Percentiles rank a stretch among this genome's conserved stretches.
These are phyloP conservation scores for Neocucurbitaria cava DNA, from an alignment of 2,329 filamentous ascomycete species.

Conservation along the genomic window DNA sequence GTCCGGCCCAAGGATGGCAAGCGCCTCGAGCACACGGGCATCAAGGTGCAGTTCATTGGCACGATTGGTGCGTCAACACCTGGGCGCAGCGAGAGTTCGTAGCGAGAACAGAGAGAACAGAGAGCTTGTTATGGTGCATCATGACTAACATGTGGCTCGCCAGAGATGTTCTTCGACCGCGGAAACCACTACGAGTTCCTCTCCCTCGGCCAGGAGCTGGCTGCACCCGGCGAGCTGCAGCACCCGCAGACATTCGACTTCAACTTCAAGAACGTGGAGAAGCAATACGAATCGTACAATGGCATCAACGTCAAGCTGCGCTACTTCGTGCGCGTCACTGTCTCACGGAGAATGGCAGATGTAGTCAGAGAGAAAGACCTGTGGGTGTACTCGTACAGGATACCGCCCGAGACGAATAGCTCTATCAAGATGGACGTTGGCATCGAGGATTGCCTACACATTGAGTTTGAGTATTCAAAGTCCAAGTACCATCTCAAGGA, in stretches of 20 bases:
- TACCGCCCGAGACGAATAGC: constrained; percentile 97
- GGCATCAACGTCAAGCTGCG: constrained; percentile 99
- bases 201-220: constrained; percentile 93
- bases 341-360: constrained; percentile 95
- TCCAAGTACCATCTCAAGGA: constrained; percentile 99
- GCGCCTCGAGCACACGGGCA: constrained; percentile 94
- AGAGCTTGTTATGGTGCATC: constrained; percentile 2
- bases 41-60: constrained; percentile 99
- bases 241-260: constrained; percentile 99
- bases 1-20: constrained; percentile 98
- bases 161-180: constrained; percentile 99
- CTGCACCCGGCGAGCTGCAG: constrained; percentile 94
- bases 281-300: constrained; percentile 99
- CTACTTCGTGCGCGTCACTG: constrained; percentile 97
- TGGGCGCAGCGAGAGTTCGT: too few species aligned
- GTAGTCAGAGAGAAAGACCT: constrained; percentile 99
- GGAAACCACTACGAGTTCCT: constrained; percentile 99
- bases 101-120: too few species aligned
- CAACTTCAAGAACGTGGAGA: constrained; percentile 99
- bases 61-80: constrained; percentile 75
- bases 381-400: constrained; percentile 98
- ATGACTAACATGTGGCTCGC: constrained; percentile 13
- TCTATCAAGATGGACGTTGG: constrained; percentile 99
- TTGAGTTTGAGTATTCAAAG: constrained; percentile 99
- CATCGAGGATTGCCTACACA: constrained; percentile 98